These are phyloP conservation scores for Cyberlindnera suaveolens DNA, from an alignment of 805 yeast species.

Conservation along the genomic window DNA sequence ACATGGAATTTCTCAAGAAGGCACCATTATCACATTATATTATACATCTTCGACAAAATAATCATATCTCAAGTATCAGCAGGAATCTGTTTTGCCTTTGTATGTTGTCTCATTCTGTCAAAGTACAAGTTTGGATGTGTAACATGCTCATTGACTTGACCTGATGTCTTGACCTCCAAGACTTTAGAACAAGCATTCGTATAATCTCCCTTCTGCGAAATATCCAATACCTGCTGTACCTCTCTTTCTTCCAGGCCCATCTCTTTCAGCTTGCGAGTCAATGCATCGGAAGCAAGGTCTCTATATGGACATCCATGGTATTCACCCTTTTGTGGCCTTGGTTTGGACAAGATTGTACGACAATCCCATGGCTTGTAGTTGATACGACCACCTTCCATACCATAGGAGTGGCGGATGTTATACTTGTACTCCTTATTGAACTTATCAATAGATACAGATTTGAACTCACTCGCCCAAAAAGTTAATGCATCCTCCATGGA, in stretches of 20 bases:
- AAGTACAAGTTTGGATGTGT: constrained; percentile 87
- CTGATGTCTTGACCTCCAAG: constrained; percentile 64
- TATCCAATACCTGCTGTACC: constrained; percentile 56
- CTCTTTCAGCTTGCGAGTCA: constrained; percentile 47
- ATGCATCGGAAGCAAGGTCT: constrained; percentile 59
- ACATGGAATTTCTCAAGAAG: no score
- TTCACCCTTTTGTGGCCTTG: constrained; percentile 62
- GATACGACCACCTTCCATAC: constrained; percentile 83
- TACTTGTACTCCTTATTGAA: constrained; percentile 87
- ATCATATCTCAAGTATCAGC: constrained; percentile 5
- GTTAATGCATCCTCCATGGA: constrained; percentile 79
- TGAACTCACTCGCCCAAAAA: constrained; percentile 76
- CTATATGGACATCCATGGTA: constrained; percentile 93
- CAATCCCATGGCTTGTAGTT: constrained; percentile 87
- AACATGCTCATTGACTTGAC: constrained; percentile 35
- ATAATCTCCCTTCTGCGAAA: constrained; percentile 62
- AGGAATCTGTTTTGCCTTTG: constrained; percentile 7
- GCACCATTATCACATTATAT: no score
- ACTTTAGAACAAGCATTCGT: constrained; percentile 88
- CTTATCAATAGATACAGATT: constrained; percentile 57
- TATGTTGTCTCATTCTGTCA: constrained; percentile 56
- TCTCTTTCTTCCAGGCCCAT: constrained; percentile 63
- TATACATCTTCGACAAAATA: no score
- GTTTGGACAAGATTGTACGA: constrained; percentile 63
- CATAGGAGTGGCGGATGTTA: constrained; percentile 84